phyloP scores from a whole-genome alignment of 169 alveolate genomes.

The Plasmodium berghei region DNA sequence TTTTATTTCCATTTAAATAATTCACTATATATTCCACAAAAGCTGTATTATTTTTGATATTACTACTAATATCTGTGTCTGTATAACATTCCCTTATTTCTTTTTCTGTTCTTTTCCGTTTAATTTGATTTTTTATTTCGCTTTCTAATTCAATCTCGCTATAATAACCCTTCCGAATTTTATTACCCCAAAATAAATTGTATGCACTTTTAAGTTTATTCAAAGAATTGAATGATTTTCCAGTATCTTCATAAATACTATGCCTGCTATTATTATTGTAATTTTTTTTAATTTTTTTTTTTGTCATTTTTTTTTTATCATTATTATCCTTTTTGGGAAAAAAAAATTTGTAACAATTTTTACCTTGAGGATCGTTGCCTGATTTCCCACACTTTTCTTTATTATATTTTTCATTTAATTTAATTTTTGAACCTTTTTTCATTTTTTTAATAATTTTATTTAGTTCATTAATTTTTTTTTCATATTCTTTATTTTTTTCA shows the following conservation, averaged over 20 bases:
- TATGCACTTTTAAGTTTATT: no score
- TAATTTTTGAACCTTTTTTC: conserved; percentile 31
- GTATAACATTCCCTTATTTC: neutral
- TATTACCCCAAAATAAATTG: neutral
- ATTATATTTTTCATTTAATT: neutral
- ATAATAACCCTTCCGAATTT: neutral
- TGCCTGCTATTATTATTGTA: no score
- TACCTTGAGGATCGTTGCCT: neutral
- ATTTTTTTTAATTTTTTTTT: no score
- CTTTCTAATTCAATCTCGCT: conserved; percentile 52
- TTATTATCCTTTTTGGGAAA: neutral
- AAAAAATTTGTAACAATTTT: conserved; percentile 2
- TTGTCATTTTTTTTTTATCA: no score
- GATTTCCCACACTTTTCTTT: neutral
- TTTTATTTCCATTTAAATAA: neutral
- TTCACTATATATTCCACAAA: conserved; percentile 7
- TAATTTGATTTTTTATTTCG: conserved; percentile 22
- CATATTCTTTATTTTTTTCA: conserved; percentile 35
- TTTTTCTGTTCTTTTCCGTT: conserved; percentile 13
- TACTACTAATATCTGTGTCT: conserved; percentile 27
- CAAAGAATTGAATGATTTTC: no score
- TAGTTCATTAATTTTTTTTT: conserved; percentile 59
- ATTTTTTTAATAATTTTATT: conserved; percentile 37
- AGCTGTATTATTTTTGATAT: neutral
- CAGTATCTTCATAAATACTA: no score